A percentile compares a stretch with the other conserved stretches of the same genome.
Conservation (phyloP, 1,139 yeast species). For the Hanseniaspora gamundiae region DNA sequence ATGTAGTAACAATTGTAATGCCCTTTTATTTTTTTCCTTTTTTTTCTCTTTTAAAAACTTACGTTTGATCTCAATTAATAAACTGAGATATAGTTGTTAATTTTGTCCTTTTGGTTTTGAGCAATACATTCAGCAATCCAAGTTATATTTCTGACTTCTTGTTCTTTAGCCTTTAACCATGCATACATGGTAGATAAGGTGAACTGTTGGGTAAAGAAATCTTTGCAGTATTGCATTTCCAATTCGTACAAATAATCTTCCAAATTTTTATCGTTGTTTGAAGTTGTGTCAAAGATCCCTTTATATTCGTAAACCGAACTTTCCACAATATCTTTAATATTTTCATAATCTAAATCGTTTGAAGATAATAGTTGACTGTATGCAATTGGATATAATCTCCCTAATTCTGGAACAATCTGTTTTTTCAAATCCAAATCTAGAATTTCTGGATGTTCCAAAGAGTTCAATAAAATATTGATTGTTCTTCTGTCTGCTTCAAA, state of each 20-base stretch:
- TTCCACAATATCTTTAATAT: conserved; percentile 61
- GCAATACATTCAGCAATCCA: conserved; percentile 99
- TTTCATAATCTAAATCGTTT: conserved; percentile 71
- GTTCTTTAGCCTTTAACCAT: conserved; percentile 91
- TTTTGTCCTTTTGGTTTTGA: conserved; percentile 73
- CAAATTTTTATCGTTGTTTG: conserved; percentile 36
- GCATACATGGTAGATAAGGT: conserved; percentile 89
- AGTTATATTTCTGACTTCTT: conserved; percentile 89
- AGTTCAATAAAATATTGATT: conserved; percentile 81
- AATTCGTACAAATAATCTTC: conserved; percentile 90
- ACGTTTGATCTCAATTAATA: not conserved
- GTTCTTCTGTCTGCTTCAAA: conserved; percentile 96
- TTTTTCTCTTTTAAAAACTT: not conserved
- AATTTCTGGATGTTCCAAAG: conserved; percentile 35
- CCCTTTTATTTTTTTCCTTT: not conserved
- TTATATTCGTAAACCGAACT: conserved; percentile 56
- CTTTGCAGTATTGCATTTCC: conserved; percentile 85
- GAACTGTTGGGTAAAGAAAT: conserved; percentile 94
- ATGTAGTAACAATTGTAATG: too few relatives aligned
- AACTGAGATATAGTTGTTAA: conserved; percentile 55
- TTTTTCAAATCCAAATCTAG: conserved; percentile 57
- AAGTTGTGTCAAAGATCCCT: conserved; percentile 53
- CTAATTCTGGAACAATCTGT: conserved; percentile 71
- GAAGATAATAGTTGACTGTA: conserved; percentile 50
- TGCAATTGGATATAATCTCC: conserved; percentile 67